Evolutionary conservation across 352 stramenopile species (phyloP), one percentile per base, ranked within the genome.

Genomic region (Phytophthora sp.): DNA sequence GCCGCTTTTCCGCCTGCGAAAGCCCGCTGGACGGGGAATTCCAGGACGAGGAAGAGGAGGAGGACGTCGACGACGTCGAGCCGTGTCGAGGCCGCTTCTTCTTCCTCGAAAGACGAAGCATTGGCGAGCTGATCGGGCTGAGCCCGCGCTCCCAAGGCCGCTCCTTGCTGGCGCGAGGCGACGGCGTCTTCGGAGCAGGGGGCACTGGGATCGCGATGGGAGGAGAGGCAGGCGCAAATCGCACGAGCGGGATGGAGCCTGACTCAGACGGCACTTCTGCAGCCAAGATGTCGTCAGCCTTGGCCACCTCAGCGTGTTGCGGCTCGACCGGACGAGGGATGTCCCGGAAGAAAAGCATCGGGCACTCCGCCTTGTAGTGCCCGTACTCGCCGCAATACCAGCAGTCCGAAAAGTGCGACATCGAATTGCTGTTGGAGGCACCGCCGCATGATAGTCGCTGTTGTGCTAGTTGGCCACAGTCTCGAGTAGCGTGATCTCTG

Each of bases 301-400:
- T 63, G 7, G 26, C 18, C 21, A 48, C 21, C 15, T 78, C n/a
- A n/a, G n/a, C n/a, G n/a, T n/a, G n/a, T n/a, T n/a, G n/a, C n/a
- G n/a, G n/a, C n/a, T n/a, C 60, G 5, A 46, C 13, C n/a, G 69
- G 72, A 27, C 64, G 48, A 41, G 78, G 76, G 26, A 88, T 88
- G 34, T 79, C 54, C 4, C 69, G 77, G 48, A 86, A 88, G 17
- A 74, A 82, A 17, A 86, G 74, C 72, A 91, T 84, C 17, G 84
- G 85, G 42, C 82, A 94, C 54, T 82, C 72, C 17, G 77, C 75
- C 64, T 94, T 94, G 55, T 87, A 87, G 54, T 94, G 85, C 0
- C 83, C 82, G 17, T 77, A 69, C 32, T 83, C 77, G 5, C 85
- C 85, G 37, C 85, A 94, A 45, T 94, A 94, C 85, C 85, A 94